Evolutionary conservation across 1,284 basidiomycete genomes (phyloP).

Genomic region (Coniferiporia weirii): DNA sequence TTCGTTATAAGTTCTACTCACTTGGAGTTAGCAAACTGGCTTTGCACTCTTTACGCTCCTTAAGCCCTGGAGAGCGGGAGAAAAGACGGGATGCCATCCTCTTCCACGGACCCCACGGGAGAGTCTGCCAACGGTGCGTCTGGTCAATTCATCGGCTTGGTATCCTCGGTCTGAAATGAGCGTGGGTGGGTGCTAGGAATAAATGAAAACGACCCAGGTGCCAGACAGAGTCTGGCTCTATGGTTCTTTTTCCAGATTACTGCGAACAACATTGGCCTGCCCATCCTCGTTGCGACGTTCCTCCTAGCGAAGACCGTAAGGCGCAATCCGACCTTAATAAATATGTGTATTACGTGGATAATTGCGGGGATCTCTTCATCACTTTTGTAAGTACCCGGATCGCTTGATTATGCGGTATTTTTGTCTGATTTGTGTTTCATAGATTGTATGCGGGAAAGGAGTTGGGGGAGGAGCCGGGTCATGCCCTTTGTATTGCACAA

Average conservation of each 20-base stretch:
- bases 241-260: conserved; percentile 45
- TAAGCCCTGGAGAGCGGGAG: not conserved
- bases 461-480: conserved; percentile 35
- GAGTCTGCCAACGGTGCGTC: conserved; percentile 3
- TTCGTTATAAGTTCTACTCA: not conserved
- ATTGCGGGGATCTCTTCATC: conserved; percentile 10
- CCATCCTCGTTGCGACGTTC: conserved; percentile 44
- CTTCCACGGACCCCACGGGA: not conserved
- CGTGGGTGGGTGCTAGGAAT: not conserved
- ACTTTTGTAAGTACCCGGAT: conserved; percentile 13
- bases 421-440: not conserved
- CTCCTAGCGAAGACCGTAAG: conserved; percentile 35
- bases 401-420: not conserved
- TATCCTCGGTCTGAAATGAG: no score
- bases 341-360: conserved; percentile 18
- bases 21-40: not conserved
- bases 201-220: conserved; percentile 6
- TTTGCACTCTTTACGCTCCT: not conserved
- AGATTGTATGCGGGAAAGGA: conserved; percentile 37
- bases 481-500: conserved; percentile 40
- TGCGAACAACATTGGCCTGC: conserved; percentile 45
- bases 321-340: conserved; percentile 23
- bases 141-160: not conserved
- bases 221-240: conserved; percentile 17
- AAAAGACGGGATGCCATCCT: not conserved